Conservation (phyloP, 371 early-diverging fungal species). For the Rhizopus microsporus region DNA sequence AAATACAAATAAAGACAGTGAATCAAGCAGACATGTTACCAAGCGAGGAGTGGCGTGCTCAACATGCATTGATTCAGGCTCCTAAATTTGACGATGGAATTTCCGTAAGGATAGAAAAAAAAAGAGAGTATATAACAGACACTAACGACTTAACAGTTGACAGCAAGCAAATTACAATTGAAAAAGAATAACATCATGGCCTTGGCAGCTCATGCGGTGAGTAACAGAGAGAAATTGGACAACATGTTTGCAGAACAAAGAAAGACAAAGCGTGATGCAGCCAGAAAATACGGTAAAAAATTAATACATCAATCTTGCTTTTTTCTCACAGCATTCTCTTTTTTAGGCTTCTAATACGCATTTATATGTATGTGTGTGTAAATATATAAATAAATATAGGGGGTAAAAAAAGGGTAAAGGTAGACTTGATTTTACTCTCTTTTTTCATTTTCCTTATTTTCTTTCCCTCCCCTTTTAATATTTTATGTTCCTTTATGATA, state of each 20-base stretch:
- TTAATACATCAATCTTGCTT: not conserved
- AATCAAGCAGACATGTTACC: conserved; percentile 54
- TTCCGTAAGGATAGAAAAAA: conserved; percentile 11
- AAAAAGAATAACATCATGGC: conserved; percentile 81
- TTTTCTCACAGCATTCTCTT: not conserved
- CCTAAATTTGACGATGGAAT: conserved; percentile 32
- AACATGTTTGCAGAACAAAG: conserved; percentile 67
- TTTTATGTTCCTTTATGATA: conserved; percentile 14
- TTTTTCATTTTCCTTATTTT: not conserved
- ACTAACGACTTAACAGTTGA: conserved; percentile 16
- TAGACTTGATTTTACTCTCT: not conserved
- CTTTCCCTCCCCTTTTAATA: conserved; percentile 2
- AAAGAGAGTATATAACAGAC: not conserved
- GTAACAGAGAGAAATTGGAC: conserved; percentile 61
- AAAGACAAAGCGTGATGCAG: conserved; percentile 66
- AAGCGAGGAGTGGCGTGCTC: conserved; percentile 42
- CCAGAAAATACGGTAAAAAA: conserved; percentile 67
- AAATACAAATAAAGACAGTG: conserved; percentile 51
- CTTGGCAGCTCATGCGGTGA: conserved; percentile 72
- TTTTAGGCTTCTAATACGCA: conserved; percentile 6
- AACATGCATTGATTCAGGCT: conserved; percentile 22
- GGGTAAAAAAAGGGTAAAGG: not conserved
- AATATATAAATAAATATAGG: conserved; percentile 6
- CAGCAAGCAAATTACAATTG: conserved; percentile 58
- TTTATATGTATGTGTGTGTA: not conserved